Base-by-base conservation (phyloP, 306 rosid species). In the Cucumis melo region DNA sequence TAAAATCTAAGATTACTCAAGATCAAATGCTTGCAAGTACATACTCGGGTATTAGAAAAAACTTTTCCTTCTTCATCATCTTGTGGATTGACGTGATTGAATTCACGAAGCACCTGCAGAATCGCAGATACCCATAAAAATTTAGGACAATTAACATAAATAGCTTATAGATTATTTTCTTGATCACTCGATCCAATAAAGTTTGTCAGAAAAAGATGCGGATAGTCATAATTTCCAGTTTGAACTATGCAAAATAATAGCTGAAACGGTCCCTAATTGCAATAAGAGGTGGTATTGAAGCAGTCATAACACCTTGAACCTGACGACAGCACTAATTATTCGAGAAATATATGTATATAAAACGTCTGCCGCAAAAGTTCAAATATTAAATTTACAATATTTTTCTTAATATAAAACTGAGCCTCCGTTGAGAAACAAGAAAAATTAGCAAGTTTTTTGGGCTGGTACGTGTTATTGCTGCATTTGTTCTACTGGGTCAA, bases 21-120 rank as follows among this genome's bases (percentile, higher is more conserved):
- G 44, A 23, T 42, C 44, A 76, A 48, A 58, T 61, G 29, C 56
- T 21, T 14, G 73, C 54, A 15, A 55, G 64, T n/a, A 79, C 89
- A 72, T 81, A 94, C 99, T 80, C 96, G 91, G 5, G 99, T 87
- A 86, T 92, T 84, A 54, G 75, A 41, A 86, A 90, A 94, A 63
- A 86, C 58, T 82, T 90, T 94, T 75, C 97, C 99, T 86, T 94
- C 96, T 7, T 92, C 97, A 2, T 94, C 99, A 80, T 90, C 99
- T 80, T 90, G 99, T 79, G 99, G 99, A 88, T 94, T 90, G 50
- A 94, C 96, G 82, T 94, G 99, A 90, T 92, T 90, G 85, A 95
- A 95, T 84, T 95, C 99, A 63, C 99, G 84, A 81, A 95, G 95
- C 78, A 95, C 93, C 97, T 95, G 89, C 24, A 53, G 56, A 63